A percentile compares a stretch with the other conserved stretches of the same genome.
Evolutionary conservation across 2,329 filamentous ascomycete species (phyloP).

Genomic region (Geosmithia putterillii): DNA sequence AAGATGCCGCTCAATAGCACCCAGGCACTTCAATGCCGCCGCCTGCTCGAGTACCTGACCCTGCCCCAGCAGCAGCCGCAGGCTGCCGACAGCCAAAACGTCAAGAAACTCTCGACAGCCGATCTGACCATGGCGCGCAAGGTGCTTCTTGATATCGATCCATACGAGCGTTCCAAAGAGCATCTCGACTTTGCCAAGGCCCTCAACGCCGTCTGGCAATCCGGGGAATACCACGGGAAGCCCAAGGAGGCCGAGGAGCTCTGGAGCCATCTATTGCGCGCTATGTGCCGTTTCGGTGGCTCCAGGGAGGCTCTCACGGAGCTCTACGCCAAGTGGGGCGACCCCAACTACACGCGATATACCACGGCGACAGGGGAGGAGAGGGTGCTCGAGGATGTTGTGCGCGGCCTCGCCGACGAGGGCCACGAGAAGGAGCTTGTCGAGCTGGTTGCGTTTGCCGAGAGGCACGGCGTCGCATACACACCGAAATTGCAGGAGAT

Average conservation of each 20-base stretch:
- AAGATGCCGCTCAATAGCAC: slow-evolving; percentile 45
- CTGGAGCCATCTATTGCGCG: slow-evolving; percentile 18
- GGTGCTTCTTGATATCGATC: slow-evolving; percentile 25
- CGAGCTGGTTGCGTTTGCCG: slow-evolving; percentile 38
- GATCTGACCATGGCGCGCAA: slow-evolving; percentile 33
- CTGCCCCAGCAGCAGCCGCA: slow-evolving; percentile 15
- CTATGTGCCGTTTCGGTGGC: slow-evolving; percentile 41
- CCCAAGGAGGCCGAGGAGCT: slow-evolving; percentile 8
- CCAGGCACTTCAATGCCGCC: slow-evolving; percentile 44
- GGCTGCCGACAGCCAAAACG: slow-evolving; percentile 10
- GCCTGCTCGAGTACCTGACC: slow-evolving; percentile 50
- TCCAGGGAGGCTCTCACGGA: slow-evolving; percentile 38
- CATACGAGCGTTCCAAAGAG: slow-evolving; percentile 27
- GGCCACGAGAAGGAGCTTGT: slow-evolving; percentile 45
- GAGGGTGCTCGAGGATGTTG: slow-evolving; percentile 15
- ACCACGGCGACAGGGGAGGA: slow-evolving; percentile 9
- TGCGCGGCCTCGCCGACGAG: slow-evolving; percentile 47
- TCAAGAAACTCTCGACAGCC: slow-evolving; percentile 19
- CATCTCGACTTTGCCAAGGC: slow-evolving; percentile 34
- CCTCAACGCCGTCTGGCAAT: slow-evolving; percentile 22
- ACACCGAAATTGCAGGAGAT: slow-evolving; percentile 33
- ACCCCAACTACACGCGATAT: slow-evolving; percentile 8
- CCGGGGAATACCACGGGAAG: slow-evolving; percentile 9
- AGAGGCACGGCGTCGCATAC: slow-evolving; percentile 31
- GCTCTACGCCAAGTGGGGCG: slow-evolving; percentile 20